Evolutionary conservation across 192 early-diverging fungal species (phyloP), one percentile per base, ranked within the genome.

Genomic region (Obelidium mucronatum): DNA sequence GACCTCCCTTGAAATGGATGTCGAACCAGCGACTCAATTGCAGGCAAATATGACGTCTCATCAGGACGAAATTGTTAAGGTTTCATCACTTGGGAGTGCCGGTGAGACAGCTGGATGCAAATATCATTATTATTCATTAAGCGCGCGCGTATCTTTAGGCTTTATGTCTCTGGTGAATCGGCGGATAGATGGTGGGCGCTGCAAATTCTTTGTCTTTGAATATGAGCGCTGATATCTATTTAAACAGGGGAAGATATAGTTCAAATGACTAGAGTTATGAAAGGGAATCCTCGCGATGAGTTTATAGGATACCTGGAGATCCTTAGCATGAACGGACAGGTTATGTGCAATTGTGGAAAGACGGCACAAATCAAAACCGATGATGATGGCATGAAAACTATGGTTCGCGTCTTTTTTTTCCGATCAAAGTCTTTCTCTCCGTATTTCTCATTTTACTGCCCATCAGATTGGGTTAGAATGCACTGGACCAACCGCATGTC

Each of bases 221-320:
- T 26, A 31, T 65, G 4, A 31, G 39, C 6, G 39, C 30, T 11
- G 48, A 13, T 51, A 17, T 37, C 30, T 31, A 4, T 37, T 36
- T 11, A 59, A 0, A 59, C 37, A 74, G 72, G 72, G 28, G 59
- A 74, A 61, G 72, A 74, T 33, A 26, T 74, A 34, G 72, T 74
- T 13, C 22, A 33, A 63, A 74, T 74, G 72, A 63, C 72, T 34
- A 24, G 72, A 4, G 28, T 15, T 5, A 74, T 74, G 72, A 74
- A 74, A 33, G 72, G 72, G 8, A n/a, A 11, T 31, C 26, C 37
- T 13, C 52, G 72, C 3, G 60, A 60, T 31, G 72, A 74, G 40
- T 74, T 74, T 51, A 74, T 74, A 34, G 72, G 72, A 22, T 74
- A 74, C 59, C 13, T 74, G 11, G 72, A 74, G 31, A 74, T 74